Base-by-base conservation (phyloP, 257 asterid genomes). In the Gentiana dahurica region DNA sequence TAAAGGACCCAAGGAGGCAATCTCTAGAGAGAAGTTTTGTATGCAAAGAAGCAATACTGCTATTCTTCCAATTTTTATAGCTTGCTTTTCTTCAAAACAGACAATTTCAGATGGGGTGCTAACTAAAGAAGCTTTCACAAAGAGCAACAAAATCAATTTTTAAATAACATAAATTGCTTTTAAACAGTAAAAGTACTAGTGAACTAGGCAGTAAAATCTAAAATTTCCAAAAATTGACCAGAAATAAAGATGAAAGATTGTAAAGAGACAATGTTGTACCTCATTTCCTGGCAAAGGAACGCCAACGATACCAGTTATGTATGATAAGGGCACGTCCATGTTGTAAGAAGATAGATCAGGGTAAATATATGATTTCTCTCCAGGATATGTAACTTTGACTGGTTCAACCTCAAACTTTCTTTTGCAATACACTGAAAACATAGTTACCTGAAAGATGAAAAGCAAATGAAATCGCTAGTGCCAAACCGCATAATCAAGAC, bases 341-440 rank as follows among this genome's bases (percentile, higher is more conserved):
- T 81, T 73, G 72, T 81, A 76, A 51, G 71, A 69, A 15, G 94
- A 82, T 3, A 91, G 84, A 67, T 91, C 92, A 8, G 97, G 97
- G 71, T 50, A 80, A 46, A 75, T 60, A 65, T 68, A 75, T 5
- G 89, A 80, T 67, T 67, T 74, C 67, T 90, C 89, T 64, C 82
- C 78, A 24, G 79, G 34, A 64, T 91, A 82, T 59, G 66, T 73
- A 54, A 91, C 95, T 83, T 80, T 87, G 48, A 87, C 95, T 54
- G 95, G 95, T 76, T 87, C 98, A 50, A 84, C 93, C 69, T 87
- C 94, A 61, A 81, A 91, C 65, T 83, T 91, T 68, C 65, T 79
- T 77, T 81, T 78, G 63, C 96, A 87, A 65, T 87, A 83, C 66
- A 78, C 82, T 54, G 96, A 87, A 71, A 91, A 91, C 95, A 87